Base-by-base conservation (phyloP, 2,329 filamentous ascomycete genomes). In the Aspergillus candidus region DNA sequence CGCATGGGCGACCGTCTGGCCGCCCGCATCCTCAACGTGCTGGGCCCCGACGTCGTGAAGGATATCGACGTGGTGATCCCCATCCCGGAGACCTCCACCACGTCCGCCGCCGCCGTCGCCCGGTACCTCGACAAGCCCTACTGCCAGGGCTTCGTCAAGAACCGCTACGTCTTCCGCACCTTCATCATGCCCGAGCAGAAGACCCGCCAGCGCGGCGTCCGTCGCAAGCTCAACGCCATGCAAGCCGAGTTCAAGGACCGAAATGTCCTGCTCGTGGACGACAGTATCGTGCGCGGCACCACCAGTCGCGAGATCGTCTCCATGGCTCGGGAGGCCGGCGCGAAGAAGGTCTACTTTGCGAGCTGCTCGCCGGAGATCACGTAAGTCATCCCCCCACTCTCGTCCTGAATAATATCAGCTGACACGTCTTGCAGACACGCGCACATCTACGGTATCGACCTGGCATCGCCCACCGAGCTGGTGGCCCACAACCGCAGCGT, bases 201-300 rank as follows among this genome's bases (percentile, higher is more conserved):
- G 54, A 78, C 82, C 13, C 78, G 90, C 4, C 81, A 93, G 59
- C 91, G 91, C 69, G 85, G 88, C 54, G 88, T 97, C 8, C 83
- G 91, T 4, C 80, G 90, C 38, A 97, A 97, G 71, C 76, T 97
- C 32, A 91, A 86, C 48, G 81, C 90, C 14, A 94, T 96, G 68
- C 80, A 83, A 18, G 82, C 83, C 32, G 89, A 96, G 62, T 96
- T 96, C 67, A 75, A 82, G 45, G 87, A 79, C 53, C 83, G 85
- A 56, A 86, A 83, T 47, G 85, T 97, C 6, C 74, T 89, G 10
- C 72, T 97, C 1, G 86, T 96, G 1, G 91, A 96, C 56, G 91
- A 96, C 68, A 88, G 82, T 56, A 88, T 95, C 47, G 90, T 95
- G 4, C 80, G 90, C 32, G 90, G 89, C 39, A 94, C 86, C 0